Conservation (phyloP, 2,329 filamentous ascomycete species). For the Madurella fahalii region DNA sequence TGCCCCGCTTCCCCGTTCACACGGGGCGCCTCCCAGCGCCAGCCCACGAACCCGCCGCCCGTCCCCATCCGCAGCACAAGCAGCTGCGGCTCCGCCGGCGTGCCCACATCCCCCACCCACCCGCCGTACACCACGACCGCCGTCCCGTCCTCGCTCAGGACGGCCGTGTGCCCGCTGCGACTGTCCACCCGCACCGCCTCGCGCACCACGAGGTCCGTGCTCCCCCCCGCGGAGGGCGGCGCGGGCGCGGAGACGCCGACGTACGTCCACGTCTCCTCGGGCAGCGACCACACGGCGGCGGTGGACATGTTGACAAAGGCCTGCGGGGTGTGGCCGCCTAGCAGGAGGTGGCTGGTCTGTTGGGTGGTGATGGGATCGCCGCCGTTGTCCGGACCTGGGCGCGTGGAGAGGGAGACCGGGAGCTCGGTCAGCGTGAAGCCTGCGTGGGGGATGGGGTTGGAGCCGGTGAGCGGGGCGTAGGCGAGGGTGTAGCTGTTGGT, state of each 20-base stretch:
- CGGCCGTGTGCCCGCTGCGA: conserved; percentile 82
- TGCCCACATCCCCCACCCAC: conserved; percentile 80
- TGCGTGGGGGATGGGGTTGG: conserved; percentile 73
- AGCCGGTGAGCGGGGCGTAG: conserved; percentile 49
- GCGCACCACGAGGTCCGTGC: conserved; percentile 47
- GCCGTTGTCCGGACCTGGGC: conserved; percentile 19
- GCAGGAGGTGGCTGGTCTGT: conserved; percentile 71
- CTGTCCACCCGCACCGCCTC: conserved; percentile 58
- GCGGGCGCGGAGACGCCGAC: conserved; percentile 55
- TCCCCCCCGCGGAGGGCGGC: conserved; percentile 28
- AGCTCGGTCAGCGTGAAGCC: conserved; percentile 80
- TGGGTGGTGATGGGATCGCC: conserved; percentile 60
- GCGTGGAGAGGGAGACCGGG: conserved; percentile 64
- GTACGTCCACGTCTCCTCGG: conserved; percentile 83
- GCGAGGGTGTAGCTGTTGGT: conserved; percentile 34
- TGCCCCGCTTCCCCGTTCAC: conserved; percentile 36
- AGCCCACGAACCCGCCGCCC: conserved; percentile 60
- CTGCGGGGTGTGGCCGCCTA: conserved; percentile 77
- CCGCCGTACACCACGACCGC: conserved; percentile 80
- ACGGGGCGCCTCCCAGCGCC: conserved; percentile 65
- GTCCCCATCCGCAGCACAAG: conserved; percentile 71
- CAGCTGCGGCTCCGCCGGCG: conserved; percentile 76
- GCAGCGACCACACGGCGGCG: conserved; percentile 79
- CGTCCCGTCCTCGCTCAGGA: conserved; percentile 73
- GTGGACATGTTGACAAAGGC: conserved; percentile 96